A percentile compares a stretch with the other conserved stretches of the same genome.
These are phyloP conservation scores for Puccinia brachypodii DNA, from an alignment of 1,284 basidiomycete species.

Conservation along the genomic window DNA sequence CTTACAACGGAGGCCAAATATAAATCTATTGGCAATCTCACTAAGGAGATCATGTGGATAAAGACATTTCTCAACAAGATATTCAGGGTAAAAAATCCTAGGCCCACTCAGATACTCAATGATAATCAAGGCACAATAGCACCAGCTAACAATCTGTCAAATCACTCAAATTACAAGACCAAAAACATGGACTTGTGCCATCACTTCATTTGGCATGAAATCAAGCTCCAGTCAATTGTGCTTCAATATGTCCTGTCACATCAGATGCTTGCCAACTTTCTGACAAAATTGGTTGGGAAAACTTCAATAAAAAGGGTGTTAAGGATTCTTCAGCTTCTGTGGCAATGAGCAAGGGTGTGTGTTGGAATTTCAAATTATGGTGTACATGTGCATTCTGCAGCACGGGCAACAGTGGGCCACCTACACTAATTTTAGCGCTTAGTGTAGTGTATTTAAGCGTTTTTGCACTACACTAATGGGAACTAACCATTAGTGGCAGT, in stretches of 20 bases:
- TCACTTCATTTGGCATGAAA: background rate
- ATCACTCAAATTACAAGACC: background rate
- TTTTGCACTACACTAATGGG: too few species aligned
- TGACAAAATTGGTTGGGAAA: background rate
- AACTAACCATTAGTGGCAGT: too few species aligned
- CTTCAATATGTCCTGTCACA: background rate
- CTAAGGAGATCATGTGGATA: conserved; percentile 59
- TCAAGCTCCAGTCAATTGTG: background rate
- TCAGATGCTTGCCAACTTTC: background rate
- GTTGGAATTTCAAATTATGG: too few species aligned
- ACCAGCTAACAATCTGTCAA: background rate
- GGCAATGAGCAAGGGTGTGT: background rate
- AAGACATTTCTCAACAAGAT: background rate
- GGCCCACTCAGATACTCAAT: background rate
- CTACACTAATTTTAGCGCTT: too few species aligned
- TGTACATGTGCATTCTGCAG: too few species aligned
- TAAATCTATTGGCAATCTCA: conserved; percentile 61
- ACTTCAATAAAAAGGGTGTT: background rate
- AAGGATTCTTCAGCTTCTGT: background rate
- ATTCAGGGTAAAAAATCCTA: background rate
- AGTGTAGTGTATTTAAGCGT: too few species aligned
- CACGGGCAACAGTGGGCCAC: too few species aligned
- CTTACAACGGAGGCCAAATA: too few species aligned
- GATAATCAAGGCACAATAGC: background rate
- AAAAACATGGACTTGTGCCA: background rate